Conservation (phyloP, 768 basidiomycete species). For the Naganishia vishniacii region DNA sequence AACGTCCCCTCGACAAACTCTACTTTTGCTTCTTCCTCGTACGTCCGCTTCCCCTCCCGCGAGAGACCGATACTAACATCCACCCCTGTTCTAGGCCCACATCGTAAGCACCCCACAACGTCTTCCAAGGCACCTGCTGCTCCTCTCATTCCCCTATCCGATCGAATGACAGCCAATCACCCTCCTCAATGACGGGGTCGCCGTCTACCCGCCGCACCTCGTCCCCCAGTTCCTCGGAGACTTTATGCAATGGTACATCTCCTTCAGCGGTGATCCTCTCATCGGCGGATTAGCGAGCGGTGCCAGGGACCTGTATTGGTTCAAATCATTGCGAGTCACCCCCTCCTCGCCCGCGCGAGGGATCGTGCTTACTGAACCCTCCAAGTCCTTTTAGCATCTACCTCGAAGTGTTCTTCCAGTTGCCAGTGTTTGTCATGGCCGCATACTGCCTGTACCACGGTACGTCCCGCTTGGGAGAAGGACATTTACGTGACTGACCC, state of each 20-base stretch:
- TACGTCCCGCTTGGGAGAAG: no score
- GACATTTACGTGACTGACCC: no score
- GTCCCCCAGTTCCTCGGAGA: conserved; percentile 54
- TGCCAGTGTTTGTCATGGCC: conserved; percentile 72
- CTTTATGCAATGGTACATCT: conserved; percentile 56
- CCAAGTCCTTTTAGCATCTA: conserved; percentile 31
- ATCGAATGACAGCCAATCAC: conserved; percentile 54
- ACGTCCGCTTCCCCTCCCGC: conserved; percentile 31
- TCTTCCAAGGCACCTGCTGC: no score
- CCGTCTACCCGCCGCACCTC: conserved; percentile 53
- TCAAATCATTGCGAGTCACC: conserved; percentile 60
- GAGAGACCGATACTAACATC: neutral
- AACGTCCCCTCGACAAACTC: conserved; percentile 45
- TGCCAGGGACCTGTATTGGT: conserved; percentile 40
- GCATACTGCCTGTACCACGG: conserved; percentile 43
- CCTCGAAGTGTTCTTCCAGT: conserved; percentile 53
- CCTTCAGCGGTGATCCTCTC: conserved; percentile 63
- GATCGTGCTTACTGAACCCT: neutral
- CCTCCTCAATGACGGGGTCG: conserved; percentile 65
- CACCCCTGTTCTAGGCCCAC: conserved; percentile 54
- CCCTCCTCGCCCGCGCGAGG: neutral
- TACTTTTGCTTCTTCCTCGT: conserved; percentile 71
- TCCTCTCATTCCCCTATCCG: no score
- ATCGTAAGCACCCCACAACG: conserved; percentile 46
- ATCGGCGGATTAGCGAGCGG: conserved; percentile 54